Base-by-base conservation (phyloP, 148 eudicot genomes). In the Cornus controversa region DNA sequence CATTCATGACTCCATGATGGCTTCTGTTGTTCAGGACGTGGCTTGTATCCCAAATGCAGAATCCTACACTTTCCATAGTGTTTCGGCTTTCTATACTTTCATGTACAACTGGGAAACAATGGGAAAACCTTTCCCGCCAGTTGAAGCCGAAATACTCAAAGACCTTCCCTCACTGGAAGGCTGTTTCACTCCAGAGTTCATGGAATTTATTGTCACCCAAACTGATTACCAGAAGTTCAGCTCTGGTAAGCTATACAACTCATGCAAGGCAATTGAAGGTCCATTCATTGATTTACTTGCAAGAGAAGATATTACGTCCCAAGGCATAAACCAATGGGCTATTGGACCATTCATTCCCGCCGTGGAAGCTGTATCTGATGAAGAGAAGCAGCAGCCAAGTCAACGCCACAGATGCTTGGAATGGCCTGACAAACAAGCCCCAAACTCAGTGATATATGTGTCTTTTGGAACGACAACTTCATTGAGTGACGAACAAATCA, bases 391-490 rank as follows among this genome's bases (percentile, higher is more conserved):
- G 11, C 20, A 28, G 1, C n/a, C n/a, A n/a, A 3, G 3, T 29
- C 53, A 67, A 9, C 20, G 18, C 10, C 65, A 75, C 71, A 66
- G 50, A 67, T 67, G 45, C 15, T 29, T 91, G 29, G 82, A 85
- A 0, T 91, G 91, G 92, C 91, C 91, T 0, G 92, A 93, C 45
- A 81, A 80, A 67, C 93, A 86, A 47, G 83, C 54, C 28, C 72
- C 71, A 23, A 78, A 82, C 54, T 90, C 93, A 0, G 98, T 91
- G 8, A 72, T 91, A 0, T 91, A 75, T 53, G 88, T 91, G 8
- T 88, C 92, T 0, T 93, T 93, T 70, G 96, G 96, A 2, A 83
- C 92, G 2, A 83, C 90, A 14, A 85, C 85, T 47, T 84, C 92
- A 0, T 25, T 93, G 36, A 53, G 68, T 5, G 80, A 84, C 0